Conservation (phyloP, 2,329 filamentous ascomycete species). For the Stagonosporopsis rhizophila region DNA sequence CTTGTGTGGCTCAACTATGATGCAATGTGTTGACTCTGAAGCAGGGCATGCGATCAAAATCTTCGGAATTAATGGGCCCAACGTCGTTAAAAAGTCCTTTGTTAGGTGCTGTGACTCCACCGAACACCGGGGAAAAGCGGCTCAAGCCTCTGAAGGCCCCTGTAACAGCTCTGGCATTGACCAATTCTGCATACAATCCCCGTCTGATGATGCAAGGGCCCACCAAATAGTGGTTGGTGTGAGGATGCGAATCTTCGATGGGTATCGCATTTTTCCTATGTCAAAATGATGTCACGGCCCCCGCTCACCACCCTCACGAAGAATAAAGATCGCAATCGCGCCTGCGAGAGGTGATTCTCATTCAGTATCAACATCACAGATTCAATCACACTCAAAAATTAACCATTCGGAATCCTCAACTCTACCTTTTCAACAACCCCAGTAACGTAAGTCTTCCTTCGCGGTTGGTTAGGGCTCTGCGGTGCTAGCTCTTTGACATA, state of each 20-base stretch:
- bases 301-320: slow-evolving; percentile 2
- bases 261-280: slow-evolving; percentile 11
- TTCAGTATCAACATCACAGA: slow-evolving; percentile 2
- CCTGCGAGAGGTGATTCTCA: neutral
- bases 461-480: neutral
- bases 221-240: slow-evolving; percentile 10
- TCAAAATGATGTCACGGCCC: slow-evolving; percentile 22
- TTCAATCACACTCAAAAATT: neutral
- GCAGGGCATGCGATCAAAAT: slow-evolving; percentile 3
- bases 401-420: neutral
- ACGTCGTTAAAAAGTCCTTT: slow-evolving; percentile 4
- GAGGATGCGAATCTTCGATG: slow-evolving; percentile 21
- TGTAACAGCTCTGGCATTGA: slow-evolving; percentile 8
- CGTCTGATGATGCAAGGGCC: slow-evolving; percentile 20
- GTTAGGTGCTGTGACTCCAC: slow-evolving; percentile 1
- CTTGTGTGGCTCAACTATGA: slow-evolving; percentile 4
- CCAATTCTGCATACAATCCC: slow-evolving; percentile 9
- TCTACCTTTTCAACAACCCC: neutral
- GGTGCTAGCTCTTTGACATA: neutral
- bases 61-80: slow-evolving; percentile 5
- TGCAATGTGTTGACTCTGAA: slow-evolving; percentile 14
- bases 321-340: slow-evolving; percentile 9
- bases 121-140: slow-evolving; percentile 12
- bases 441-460: slow-evolving; percentile 9
- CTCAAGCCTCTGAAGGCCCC: slow-evolving; percentile 8